phyloP scores from a whole-genome alignment of 2,329 filamentous ascomycete genomes.

The Aspergillus intermedius region DNA sequence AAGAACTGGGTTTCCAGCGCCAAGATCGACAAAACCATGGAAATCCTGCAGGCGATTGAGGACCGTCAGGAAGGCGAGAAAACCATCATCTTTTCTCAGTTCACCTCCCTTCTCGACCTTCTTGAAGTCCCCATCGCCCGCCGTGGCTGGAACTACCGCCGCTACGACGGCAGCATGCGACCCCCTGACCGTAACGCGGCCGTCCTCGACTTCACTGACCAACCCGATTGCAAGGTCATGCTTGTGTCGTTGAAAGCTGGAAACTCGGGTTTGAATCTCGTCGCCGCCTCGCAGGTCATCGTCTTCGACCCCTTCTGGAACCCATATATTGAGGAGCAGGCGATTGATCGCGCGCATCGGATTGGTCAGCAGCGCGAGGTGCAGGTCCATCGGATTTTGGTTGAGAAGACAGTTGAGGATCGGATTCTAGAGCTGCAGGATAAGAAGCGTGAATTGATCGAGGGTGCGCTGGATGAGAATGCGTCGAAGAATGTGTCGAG shows the following conservation, averaged over 20 bases:
- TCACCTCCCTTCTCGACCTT: conserved; percentile 70
- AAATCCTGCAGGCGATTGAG: conserved; percentile 53
- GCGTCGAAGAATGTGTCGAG: conserved; percentile 61
- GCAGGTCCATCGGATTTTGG: conserved; percentile 71
- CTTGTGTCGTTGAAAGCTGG: conserved; percentile 73
- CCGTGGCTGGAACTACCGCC: conserved; percentile 54
- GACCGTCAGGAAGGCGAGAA: conserved; percentile 56
- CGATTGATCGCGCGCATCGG: conserved; percentile 80
- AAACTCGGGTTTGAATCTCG: conserved; percentile 80
- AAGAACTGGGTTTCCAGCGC: conserved; percentile 67
- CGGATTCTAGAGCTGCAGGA: conserved; percentile 74
- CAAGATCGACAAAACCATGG: conserved; percentile 64
- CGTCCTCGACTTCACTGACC: conserved; percentile 61
- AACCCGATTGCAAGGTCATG: conserved; percentile 59
- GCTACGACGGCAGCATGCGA: conserved; percentile 73
- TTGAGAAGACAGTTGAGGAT: conserved; percentile 76
- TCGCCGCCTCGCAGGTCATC: conserved; percentile 75
- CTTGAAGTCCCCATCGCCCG: conserved; percentile 64
- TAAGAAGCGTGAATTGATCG: conserved; percentile 68
- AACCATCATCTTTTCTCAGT: conserved; percentile 76
- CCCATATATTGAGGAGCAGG: conserved; percentile 86
- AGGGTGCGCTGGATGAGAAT: conserved; percentile 71
- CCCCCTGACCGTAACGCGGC: conserved; percentile 59
- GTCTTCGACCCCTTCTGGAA: conserved; percentile 95
- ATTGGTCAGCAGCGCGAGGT: conserved; percentile 73